Evolutionary conservation across 371 early-diverging fungal genomes (phyloP).

Genomic region (Mucor racemosus): DNA sequence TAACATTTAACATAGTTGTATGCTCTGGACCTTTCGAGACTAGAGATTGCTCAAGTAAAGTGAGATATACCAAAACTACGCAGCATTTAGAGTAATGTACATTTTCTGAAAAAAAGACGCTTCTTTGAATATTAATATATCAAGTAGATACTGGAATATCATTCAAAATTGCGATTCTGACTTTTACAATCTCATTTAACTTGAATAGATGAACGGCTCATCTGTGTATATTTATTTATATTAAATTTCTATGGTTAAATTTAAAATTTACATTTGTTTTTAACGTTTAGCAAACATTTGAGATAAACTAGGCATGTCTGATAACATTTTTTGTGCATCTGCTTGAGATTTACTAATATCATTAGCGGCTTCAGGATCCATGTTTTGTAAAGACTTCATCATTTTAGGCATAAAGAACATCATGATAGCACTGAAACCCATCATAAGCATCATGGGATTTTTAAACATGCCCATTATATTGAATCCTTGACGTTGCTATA

Average conservation of each 20-base stretch:
- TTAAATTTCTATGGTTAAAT: not conserved
- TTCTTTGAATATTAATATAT: too few relatives aligned
- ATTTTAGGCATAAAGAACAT: constrained; percentile 55
- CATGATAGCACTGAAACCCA: constrained; percentile 50
- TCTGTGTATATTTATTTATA: too few relatives aligned
- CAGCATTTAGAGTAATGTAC: constrained; percentile 9
- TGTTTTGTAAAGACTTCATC: constrained; percentile 36
- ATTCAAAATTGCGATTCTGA: constrained; percentile 1
- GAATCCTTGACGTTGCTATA: constrained; percentile 51
- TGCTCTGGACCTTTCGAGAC: constrained; percentile 27
- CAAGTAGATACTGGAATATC: constrained; percentile 10
- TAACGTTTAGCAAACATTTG: constrained; percentile 37
- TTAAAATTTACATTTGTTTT: constrained; percentile 2
- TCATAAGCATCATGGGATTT: constrained; percentile 59
- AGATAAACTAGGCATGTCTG: constrained; percentile 48
- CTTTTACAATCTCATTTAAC: constrained; percentile 6
- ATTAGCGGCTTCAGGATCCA: constrained; percentile 48
- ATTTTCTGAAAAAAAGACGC: not conserved
- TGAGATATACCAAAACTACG: not conserved
- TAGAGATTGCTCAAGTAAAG: constrained; percentile 18
- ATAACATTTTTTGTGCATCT: constrained; percentile 45
- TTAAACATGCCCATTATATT: constrained; percentile 50
- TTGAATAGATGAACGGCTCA: not conserved
- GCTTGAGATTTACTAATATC: constrained; percentile 44
- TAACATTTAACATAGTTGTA: not conserved